These are phyloP conservation scores for Tuber microsphaerosporum DNA, from an alignment of 495 filamentous ascomycete species.

Conservation along the genomic window DNA sequence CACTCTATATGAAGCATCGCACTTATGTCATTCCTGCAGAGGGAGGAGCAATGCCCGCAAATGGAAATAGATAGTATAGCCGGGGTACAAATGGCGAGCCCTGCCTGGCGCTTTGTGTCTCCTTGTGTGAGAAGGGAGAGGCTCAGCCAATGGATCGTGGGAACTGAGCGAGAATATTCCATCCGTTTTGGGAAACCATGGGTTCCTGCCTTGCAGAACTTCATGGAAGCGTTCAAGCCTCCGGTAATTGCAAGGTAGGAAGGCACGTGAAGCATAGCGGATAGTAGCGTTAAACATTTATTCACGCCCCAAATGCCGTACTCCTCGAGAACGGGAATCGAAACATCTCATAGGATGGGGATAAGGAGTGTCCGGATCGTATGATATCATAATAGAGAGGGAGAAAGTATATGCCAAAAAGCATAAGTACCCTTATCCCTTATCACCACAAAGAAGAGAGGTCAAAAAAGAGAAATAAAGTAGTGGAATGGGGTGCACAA, in stretches of 20 bases:
- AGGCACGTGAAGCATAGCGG: neutral
- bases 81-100: neutral
- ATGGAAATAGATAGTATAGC: neutral
- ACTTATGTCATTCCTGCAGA: slow-evolving; percentile 1
- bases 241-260: neutral
- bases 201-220: neutral
- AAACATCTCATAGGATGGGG: neutral
- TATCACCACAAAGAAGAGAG: neutral
- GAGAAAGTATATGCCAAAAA: neutral
- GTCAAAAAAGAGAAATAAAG: neutral
- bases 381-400: neutral
- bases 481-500: neutral
- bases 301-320: neutral
- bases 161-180: neutral
- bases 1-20: neutral
- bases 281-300: neutral
- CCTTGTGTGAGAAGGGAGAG: neutral
- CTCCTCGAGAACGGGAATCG: neutral
- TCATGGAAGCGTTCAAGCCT: neutral
- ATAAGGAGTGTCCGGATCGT: neutral
- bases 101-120: neutral
- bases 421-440: neutral
- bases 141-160: neutral
- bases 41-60: neutral
- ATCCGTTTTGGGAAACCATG: neutral